These are phyloP conservation scores for Saitoella complicata DNA, from an alignment of 805 yeast genomes.

Conservation along the genomic window DNA sequence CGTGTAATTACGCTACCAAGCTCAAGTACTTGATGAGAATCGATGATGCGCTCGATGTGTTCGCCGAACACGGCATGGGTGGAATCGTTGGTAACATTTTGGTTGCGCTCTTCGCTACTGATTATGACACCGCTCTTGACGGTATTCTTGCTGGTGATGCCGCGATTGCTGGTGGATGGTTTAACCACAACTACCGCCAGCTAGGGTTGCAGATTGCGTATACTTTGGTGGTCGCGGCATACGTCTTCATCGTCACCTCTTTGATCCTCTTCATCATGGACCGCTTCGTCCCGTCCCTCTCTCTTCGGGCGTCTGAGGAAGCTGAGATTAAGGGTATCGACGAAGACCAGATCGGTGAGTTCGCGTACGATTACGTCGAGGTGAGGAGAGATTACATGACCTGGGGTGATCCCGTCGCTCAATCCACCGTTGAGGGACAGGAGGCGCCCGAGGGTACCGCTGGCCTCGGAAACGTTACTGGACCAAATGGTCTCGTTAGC, in stretches of 20 bases:
- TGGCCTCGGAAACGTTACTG: too few relatives aligned
- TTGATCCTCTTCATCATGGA: constrained; percentile 58
- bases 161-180: constrained; percentile 81
- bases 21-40: constrained; percentile 64
- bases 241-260: constrained; percentile 60
- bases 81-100: constrained; percentile 83
- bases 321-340: constrained; percentile 86
- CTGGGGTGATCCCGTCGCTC: constrained; percentile 23
- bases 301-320: constrained; percentile 63
- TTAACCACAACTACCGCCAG: constrained; percentile 79
- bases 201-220: constrained; percentile 80
- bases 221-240: constrained; percentile 57
- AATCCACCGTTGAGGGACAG: too few relatives aligned
- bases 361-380: constrained; percentile 97
- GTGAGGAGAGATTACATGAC: constrained; percentile 67
- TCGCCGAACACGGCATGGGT: constrained; percentile 98
- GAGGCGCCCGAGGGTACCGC: too few relatives aligned
- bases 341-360: constrained; percentile 94
- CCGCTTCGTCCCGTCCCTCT: constrained; percentile 56
- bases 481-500: too few relatives aligned
- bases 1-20: constrained; percentile 82
- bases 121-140: constrained; percentile 81
- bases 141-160: constrained; percentile 37
- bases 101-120: constrained; percentile 75
- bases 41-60: constrained; percentile 85